Evolutionary conservation across 805 yeast species (phyloP).

Genomic region (Wickerhamiella nectarea): DNA sequence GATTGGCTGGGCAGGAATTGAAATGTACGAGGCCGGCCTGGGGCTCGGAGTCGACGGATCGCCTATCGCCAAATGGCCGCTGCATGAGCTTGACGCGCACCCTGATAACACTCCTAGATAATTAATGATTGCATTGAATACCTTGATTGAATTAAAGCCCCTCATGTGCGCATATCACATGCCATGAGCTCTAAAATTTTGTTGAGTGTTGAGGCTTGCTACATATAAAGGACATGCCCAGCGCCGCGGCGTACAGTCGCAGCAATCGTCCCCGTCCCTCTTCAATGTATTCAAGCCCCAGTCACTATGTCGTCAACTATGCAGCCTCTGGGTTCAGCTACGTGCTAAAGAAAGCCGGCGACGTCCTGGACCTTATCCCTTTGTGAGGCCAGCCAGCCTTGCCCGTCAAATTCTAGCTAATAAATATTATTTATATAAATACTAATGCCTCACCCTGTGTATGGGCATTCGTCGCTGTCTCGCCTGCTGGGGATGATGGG

Average conservation of each 20-base stretch:
- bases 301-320: not conserved
- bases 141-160: no score
- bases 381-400: not conserved
- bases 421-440: not conserved
- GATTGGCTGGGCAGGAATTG: conserved; percentile 98
- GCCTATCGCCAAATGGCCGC: conserved; percentile 79
- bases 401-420: no score
- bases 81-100: conserved; percentile 31
- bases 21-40: conserved; percentile 46
- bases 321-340: not conserved
- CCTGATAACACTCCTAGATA: conserved; percentile 17
- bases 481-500: conserved; percentile 2
- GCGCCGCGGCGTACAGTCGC: no score
- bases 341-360: not conserved
- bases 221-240: no score
- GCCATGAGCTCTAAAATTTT: no score
- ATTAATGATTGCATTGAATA: no score
- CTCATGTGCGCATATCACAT: no score
- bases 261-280: no score
- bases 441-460: not conserved
- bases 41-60: conserved; percentile 39
- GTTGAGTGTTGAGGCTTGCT: no score
- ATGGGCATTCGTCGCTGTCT: not conserved
- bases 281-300: no score
- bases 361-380: conserved; percentile 2